Evolutionary conservation across 441 rosid species (phyloP), one percentile per base, ranked within the genome.

Genomic region (Manihot esculenta): DNA sequence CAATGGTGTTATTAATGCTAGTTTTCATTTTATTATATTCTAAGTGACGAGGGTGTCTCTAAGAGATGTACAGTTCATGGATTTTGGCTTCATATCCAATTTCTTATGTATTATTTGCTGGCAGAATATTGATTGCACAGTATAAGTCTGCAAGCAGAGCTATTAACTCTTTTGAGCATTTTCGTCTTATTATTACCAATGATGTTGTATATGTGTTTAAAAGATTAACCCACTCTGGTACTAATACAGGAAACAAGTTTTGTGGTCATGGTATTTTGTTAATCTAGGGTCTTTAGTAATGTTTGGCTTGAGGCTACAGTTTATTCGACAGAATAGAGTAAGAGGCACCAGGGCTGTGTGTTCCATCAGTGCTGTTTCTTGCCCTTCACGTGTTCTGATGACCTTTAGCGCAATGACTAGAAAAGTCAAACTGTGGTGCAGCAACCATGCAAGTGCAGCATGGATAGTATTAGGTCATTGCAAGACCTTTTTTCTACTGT

Each of bases 401-500:
- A n/a, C n/a, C n/a, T n/a, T n/a, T n/a, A n/a, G n/a, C n/a, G n/a
- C n/a, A n/a, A n/a, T n/a, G n/a, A n/a, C n/a, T n/a, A n/a, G n/a
- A n/a, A n/a, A n/a, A n/a, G n/a, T n/a, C n/a, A n/a, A n/a, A 56
- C 44, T 58, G 17, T 47, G 24, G 41, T 59, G 63, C 49, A 1
- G 27, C 55, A 44, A 20, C 6, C 20, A 2, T 12, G 6, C 21
- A 49, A 13, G 20, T 53, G 18, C 62, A 42, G 20, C 59, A n/a
- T n/a, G n/a, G n/a, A 2, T 30, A 11, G 20, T 17, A 51, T 53
- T 62, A 47, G 42, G 50, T 65, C 15, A 27, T 44, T 70, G 24
- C 42, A 51, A 63, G 59, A 56, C 53, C 58, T 64, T 20, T 73
- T 21, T 15, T 70, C 24, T 17, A 57, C 53, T 27, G 35, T 49